Conservation (phyloP, 305 asterid genomes). For the Fraxinus greggii region DNA sequence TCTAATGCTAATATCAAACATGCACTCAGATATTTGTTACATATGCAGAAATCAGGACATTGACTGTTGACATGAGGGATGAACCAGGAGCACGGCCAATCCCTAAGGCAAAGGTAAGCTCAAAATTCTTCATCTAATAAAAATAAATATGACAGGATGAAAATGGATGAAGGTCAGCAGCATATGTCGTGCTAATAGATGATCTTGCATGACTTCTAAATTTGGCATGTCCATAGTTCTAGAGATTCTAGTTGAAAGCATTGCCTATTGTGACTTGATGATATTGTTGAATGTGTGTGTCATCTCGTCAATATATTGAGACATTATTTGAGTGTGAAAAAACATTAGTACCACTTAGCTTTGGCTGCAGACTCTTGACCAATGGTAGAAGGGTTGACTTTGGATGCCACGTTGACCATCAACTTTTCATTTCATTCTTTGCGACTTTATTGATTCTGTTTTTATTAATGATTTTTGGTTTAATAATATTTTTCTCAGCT, state of each 20-base stretch:
- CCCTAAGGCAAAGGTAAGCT: constrained; percentile 67
- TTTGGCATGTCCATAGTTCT: background rate
- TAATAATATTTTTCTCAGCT: background rate
- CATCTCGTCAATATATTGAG: background rate
- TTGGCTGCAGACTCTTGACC: background rate
- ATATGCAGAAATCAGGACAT: constrained; percentile 59
- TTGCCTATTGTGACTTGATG: background rate
- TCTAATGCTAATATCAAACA: background rate
- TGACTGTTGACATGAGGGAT: constrained; percentile 69
- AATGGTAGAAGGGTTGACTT: background rate
- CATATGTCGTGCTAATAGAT: background rate
- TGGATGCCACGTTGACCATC: background rate
- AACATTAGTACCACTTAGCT: background rate
- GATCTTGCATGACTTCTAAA: background rate
- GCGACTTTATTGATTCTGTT: background rate
- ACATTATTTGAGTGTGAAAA: background rate
- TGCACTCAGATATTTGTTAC: background rate
- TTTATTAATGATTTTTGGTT: background rate
- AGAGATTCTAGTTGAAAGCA: background rate
- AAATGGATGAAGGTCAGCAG: background rate
- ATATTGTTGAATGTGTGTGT: background rate
- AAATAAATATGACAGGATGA: background rate
- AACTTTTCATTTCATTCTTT: background rate
- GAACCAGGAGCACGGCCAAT: constrained; percentile 59
- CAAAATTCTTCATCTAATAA: background rate